Percentiles rank a stretch among this genome's conserved stretches.
phyloP scores from a whole-genome alignment of 345 rosid species.

The Citrus inodora region DNA sequence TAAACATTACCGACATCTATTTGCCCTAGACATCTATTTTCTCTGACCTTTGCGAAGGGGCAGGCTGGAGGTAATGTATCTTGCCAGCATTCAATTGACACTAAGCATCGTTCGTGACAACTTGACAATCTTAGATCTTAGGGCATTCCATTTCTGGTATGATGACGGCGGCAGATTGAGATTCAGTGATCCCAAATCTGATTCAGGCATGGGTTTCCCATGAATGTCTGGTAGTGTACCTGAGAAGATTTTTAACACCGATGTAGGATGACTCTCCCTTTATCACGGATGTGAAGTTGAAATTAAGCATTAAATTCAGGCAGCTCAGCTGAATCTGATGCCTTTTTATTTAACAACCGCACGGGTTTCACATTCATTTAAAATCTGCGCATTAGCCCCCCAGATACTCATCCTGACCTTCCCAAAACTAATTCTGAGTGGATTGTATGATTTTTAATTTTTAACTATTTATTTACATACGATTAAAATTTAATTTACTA shows the following conservation, averaged over 20 bases:
- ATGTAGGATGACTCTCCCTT: neutral
- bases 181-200: neutral
- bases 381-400: neutral
- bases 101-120: neutral
- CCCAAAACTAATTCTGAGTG: too few relatives aligned
- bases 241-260: neutral
- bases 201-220: constrained; percentile 1
- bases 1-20: neutral
- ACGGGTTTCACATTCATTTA: constrained; percentile 1
- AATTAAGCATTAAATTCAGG: neutral
- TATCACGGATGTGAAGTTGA: neutral
- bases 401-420: neutral
- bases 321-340: neutral
- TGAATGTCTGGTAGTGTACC: neutral
- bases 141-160: neutral
- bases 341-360: neutral
- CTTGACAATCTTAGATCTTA: neutral
- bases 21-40: neutral
- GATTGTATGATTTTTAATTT: too few relatives aligned
- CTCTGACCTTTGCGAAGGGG: neutral
- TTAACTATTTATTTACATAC: too few relatives aligned
- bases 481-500: too few relatives aligned
- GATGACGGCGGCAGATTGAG: neutral
- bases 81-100: neutral
- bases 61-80: neutral